phyloP scores from a whole-genome alignment of 2,329 filamentous ascomycete genomes.

The Teratosphaeria epicoccoides region DNA sequence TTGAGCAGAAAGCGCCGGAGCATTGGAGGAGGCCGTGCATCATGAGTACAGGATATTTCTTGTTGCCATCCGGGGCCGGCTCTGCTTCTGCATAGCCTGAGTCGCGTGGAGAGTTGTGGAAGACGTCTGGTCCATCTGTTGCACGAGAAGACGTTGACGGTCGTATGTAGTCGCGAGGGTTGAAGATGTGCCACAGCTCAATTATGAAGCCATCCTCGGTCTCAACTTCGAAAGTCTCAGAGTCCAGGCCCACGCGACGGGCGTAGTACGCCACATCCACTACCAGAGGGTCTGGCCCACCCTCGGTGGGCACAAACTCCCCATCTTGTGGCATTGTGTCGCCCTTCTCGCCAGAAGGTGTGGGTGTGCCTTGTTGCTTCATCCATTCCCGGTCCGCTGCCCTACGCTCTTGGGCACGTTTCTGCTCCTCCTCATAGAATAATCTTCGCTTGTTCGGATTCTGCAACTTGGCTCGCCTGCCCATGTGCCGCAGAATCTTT shows the following conservation, averaged over 20 bases:
- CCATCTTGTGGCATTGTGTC: conserved; percentile 28
- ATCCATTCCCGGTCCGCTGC: conserved; percentile 55
- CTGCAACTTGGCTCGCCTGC: conserved; percentile 46
- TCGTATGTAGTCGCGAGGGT: conserved; percentile 59
- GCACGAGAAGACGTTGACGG: conserved; percentile 41
- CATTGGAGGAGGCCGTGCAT: conserved; percentile 85
- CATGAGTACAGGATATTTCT: conserved; percentile 72
- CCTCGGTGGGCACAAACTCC: conserved; percentile 65
- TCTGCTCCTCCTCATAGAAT: conserved; percentile 63
- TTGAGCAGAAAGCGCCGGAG: conserved; percentile 77
- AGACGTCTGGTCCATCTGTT: conserved; percentile 52
- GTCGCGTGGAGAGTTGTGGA: conserved; percentile 27
- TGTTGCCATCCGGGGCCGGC: conserved; percentile 25
- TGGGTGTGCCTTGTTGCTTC: conserved; percentile 33
- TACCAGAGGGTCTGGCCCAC: conserved; percentile 65
- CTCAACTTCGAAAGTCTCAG: conserved; percentile 72
- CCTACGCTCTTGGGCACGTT: conserved; percentile 46
- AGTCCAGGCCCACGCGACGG: conserved; percentile 72
- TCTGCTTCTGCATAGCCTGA: conserved; percentile 25
- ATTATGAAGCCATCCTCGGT: conserved; percentile 93
- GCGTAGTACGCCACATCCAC: conserved; percentile 78
- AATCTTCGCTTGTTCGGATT: conserved; percentile 52
- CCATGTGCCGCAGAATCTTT: conserved; percentile 37
- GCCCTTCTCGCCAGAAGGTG: conserved; percentile 33
- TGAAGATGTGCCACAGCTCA: conserved; percentile 78